Conservation (phyloP, 2,329 filamentous ascomycete genomes). For the Pseudogymnoascus sp. region DNA sequence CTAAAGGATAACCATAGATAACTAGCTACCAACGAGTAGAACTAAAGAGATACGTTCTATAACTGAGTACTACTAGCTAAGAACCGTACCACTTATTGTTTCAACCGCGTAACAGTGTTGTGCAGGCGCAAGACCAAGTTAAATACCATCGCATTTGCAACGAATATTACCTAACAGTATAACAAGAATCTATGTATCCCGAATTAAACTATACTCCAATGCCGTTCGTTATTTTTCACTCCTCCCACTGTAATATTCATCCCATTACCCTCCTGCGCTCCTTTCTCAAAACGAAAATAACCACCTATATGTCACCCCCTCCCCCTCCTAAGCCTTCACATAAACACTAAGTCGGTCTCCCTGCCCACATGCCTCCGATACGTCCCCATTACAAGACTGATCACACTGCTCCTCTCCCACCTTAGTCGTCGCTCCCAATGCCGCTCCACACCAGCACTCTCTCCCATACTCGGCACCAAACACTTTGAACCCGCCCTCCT, state of each 20-base stretch:
- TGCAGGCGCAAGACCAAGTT: not conserved
- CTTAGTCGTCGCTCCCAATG: not conserved
- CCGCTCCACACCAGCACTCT: not conserved
- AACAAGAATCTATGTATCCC: not conserved
- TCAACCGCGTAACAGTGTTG: not conserved
- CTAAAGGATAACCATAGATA: too few relatives aligned
- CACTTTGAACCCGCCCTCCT: not conserved
- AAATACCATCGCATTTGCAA: not conserved
- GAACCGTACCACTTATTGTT: too few relatives aligned
- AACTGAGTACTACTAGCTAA: too few relatives aligned
- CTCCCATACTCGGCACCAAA: not conserved
- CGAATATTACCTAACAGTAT: not conserved
- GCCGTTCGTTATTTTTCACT: not conserved
- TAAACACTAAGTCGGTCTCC: not conserved
- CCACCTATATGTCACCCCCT: not conserved
- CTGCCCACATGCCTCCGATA: not conserved
- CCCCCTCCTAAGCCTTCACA: not conserved
- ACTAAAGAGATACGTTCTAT: too few relatives aligned
- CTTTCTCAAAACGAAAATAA: not conserved
- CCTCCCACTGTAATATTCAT: not conserved
- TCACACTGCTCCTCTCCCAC: constrained; percentile 1
- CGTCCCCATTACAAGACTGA: not conserved
- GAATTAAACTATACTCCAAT: not conserved
- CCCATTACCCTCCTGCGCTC: not conserved
- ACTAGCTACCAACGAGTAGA: too few relatives aligned